These are phyloP conservation scores for Fusarium sp. DNA, from an alignment of 2,329 filamentous ascomycete species.

Conservation along the genomic window DNA sequence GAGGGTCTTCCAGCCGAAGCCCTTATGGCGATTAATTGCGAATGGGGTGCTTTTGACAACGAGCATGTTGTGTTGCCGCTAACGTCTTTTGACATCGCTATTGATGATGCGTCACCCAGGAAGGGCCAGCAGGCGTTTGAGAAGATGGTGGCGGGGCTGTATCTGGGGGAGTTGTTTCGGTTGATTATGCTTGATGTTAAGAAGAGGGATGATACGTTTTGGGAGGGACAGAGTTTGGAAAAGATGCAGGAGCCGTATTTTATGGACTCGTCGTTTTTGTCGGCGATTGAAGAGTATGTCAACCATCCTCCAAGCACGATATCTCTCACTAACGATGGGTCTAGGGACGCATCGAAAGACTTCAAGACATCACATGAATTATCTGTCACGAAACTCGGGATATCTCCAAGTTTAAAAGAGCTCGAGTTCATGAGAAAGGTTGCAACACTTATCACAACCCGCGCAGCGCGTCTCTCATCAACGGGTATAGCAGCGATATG, in stretches of 20 bases:
- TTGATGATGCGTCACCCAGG: slow-evolving; percentile 92
- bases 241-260: slow-evolving; percentile 86
- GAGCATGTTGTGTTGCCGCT: slow-evolving; percentile 86
- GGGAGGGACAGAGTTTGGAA: slow-evolving; percentile 43
- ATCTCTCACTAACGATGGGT: accelerated
- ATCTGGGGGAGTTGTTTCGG: slow-evolving; percentile 93
- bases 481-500: slow-evolving; percentile 96
- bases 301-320: accelerated
- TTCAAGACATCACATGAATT: slow-evolving; percentile 85
- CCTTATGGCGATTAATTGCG: slow-evolving; percentile 95
- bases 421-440: slow-evolving; percentile 88
- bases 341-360: slow-evolving; percentile 91
- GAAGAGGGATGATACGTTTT: slow-evolving; percentile 57
- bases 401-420: slow-evolving; percentile 77
- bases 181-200: slow-evolving; percentile 85
- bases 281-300: slow-evolving; percentile 84
- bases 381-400: slow-evolving; percentile 77
- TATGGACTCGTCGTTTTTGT: slow-evolving; percentile 92
- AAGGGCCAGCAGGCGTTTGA: slow-evolving; percentile 95
- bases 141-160: slow-evolving; percentile 96
- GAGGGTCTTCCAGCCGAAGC: slow-evolving; percentile 81
- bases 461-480: slow-evolving; percentile 89
- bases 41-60: slow-evolving; percentile 97
- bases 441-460: slow-evolving; percentile 94
- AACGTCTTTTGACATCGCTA: slow-evolving; percentile 86